Conservation (phyloP, 768 basidiomycete genomes). For the Amanita exitialis region DNA sequence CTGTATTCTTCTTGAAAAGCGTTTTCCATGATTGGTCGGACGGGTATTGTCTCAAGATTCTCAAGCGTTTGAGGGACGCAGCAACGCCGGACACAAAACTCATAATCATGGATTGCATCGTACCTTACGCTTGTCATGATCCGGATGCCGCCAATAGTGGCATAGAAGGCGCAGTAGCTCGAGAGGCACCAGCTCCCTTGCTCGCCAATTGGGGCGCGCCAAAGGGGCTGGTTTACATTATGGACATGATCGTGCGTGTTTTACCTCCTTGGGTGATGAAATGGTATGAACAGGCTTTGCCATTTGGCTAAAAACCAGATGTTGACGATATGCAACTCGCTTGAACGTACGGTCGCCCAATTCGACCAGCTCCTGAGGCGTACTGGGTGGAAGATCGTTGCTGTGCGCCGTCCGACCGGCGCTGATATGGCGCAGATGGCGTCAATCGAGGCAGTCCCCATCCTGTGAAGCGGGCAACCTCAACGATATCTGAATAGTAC, state of each 20-base stretch:
- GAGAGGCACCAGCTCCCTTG: slow-evolving; percentile 23
- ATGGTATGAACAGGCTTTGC: no score
- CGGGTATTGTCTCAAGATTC: slow-evolving; percentile 17
- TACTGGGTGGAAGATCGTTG: slow-evolving; percentile 24
- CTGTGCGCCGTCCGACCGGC: slow-evolving; percentile 14
- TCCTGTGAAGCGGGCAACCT: background rate
- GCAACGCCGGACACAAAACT: slow-evolving; percentile 20
- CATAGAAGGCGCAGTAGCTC: slow-evolving; percentile 14
- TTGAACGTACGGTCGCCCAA: slow-evolving; percentile 27
- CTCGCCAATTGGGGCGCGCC: slow-evolving; percentile 28
- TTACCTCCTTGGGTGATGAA: background rate
- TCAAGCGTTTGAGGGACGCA: slow-evolving; percentile 21
- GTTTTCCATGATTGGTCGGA: slow-evolving; percentile 32
- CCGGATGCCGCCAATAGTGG: background rate
- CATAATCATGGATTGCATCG: slow-evolving; percentile 25
- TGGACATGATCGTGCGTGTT: slow-evolving; percentile 23
- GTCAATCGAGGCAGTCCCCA: slow-evolving; percentile 17
- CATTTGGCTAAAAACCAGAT: slow-evolving; percentile 17
- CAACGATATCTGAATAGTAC: no score
- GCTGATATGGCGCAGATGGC: slow-evolving; percentile 11
- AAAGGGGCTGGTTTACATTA: slow-evolving; percentile 23
- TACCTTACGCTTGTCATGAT: slow-evolving; percentile 16
- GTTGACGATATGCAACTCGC: slow-evolving; percentile 26
- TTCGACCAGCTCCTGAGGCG: slow-evolving; percentile 17
- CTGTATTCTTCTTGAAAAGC: slow-evolving; percentile 24